Conservation (phyloP, 768 basidiomycete species). For the Panaeolus cyanescens region DNA sequence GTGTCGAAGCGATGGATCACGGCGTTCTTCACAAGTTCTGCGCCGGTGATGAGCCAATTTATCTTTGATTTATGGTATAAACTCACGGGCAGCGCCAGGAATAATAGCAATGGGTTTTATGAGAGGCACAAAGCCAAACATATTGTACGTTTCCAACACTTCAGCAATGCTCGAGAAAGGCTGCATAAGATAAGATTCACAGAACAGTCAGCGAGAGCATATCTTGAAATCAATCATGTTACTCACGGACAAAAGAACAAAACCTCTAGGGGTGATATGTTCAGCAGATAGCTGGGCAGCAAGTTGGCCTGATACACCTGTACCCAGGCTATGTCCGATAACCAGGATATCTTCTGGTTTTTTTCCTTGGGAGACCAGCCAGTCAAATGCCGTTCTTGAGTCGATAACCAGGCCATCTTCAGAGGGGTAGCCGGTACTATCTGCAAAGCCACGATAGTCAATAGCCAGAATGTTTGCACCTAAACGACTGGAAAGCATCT, state of each 20-base stretch:
- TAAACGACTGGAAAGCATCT: conserved; percentile 63
- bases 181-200: conserved; percentile 15
- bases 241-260: conserved; percentile 50
- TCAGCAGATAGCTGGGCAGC: conserved; percentile 50
- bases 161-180: conserved; percentile 65
- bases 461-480: conserved; percentile 78
- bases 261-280: conserved; percentile 40
- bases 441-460: conserved; percentile 93
- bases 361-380: conserved; percentile 64
- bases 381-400: conserved; percentile 80
- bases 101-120: conserved; percentile 70
- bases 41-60: conserved; percentile 13
- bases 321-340: conserved; percentile 88
- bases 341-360: conserved; percentile 63
- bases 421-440: conserved; percentile 78
- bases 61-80: background rate
- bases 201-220: conserved; percentile 4
- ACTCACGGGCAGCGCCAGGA: conserved; percentile 66
- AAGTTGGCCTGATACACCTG: conserved; percentile 67
- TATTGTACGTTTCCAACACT: conserved; percentile 68
- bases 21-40: conserved; percentile 52
- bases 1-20: conserved; percentile 64
- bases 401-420: conserved; percentile 74
- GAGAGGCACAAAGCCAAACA: conserved; percentile 71
- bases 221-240: conserved; percentile 1